Conservation (phyloP, 345 rosid genomes). For the Crucihimalaya himalaica region DNA sequence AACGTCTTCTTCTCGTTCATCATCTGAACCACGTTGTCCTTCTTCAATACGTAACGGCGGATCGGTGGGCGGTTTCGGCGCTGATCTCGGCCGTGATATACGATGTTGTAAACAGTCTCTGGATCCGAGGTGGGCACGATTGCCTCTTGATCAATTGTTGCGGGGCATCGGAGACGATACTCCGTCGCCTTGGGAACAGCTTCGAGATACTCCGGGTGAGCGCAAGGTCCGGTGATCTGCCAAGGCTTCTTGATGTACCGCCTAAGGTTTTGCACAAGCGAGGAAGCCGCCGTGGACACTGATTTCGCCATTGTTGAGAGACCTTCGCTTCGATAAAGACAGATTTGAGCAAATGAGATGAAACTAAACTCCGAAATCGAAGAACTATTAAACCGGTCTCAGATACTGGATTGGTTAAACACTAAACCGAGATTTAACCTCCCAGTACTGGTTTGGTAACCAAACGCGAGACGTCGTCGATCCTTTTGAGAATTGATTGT, state of each 20-base stretch:
- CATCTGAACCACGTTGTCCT: constrained; percentile 73
- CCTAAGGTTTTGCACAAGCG: constrained; percentile 62
- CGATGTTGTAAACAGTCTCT: constrained; percentile 85
- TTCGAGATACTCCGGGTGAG: constrained; percentile 71
- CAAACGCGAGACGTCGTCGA: neutral
- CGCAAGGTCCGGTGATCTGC: constrained; percentile 94
- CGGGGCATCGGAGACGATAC: constrained; percentile 78
- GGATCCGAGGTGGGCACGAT: constrained; percentile 79
- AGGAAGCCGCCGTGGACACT: constrained; percentile 45
- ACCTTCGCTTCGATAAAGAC: constrained; percentile 13
- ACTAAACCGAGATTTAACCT: neutral
- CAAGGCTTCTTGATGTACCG: constrained; percentile 88
- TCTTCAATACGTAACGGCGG: constrained; percentile 67
- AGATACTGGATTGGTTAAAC: neutral
- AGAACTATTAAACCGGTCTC: constrained; percentile 24
- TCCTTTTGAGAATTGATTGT: neutral
- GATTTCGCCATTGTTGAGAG: constrained; percentile 68
- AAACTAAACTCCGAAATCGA: neutral
- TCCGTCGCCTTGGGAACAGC: constrained; percentile 68
- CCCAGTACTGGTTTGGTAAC: constrained; percentile 14
- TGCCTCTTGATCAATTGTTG: constrained; percentile 53
- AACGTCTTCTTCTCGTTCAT: constrained; percentile 72
- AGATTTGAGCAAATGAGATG: constrained; percentile 23
- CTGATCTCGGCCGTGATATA: constrained; percentile 74
- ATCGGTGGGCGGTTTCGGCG: constrained; percentile 88